Evolutionary conservation across 2,329 filamentous ascomycete genomes (phyloP), one percentile per base, ranked within the genome.

Genomic region (Fusarium domesticum): DNA sequence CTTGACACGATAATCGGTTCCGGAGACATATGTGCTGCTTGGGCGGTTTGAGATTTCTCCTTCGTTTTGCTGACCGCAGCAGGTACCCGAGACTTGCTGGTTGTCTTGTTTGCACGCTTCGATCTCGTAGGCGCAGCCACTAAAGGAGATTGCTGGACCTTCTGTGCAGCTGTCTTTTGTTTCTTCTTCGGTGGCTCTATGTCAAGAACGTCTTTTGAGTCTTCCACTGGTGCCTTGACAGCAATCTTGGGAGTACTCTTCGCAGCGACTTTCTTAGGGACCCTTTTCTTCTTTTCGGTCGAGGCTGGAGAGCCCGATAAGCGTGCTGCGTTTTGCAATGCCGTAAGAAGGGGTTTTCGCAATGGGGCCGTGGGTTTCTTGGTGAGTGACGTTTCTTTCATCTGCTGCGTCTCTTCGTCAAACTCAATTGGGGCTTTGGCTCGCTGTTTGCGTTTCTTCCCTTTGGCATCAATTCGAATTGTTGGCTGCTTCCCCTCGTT

Each of bases 361-460:
- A 16, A 12, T 7, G 40, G 20, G 2, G 42, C 36, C 2, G 10
- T 34, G 6, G 37, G 17, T 14, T 42, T 42, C 16, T 42, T 53
- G 4, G 35, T 34, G 18, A 7, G 30, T 6, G 43, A 39, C 5
- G 34, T 15, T 5, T 57, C 50, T 18, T 54, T 59, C 2, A 65
- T 48, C 6, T 57, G 47, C 10, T 63, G 57, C 6, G 60, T 68
- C 1, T 38, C n/a, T 7, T 60, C 52, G 38, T 70, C 59, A 12
- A 70, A 66, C 4, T 58, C 44, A 3, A 70, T 42, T 1, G 67
- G 62, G 1, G 61, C 42, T 35, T 70, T 70, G 1, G 65, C 54
- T 18, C 63, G 54, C 47, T 69, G 67, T 38, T 56, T 65, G n/a
- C 54, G 53, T 23, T 54, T 66, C 40, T 39, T 61, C 6, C 14